Evolutionary conservation across 805 yeast genomes (phyloP).

Genomic region (Blastobotrys americana): DNA sequence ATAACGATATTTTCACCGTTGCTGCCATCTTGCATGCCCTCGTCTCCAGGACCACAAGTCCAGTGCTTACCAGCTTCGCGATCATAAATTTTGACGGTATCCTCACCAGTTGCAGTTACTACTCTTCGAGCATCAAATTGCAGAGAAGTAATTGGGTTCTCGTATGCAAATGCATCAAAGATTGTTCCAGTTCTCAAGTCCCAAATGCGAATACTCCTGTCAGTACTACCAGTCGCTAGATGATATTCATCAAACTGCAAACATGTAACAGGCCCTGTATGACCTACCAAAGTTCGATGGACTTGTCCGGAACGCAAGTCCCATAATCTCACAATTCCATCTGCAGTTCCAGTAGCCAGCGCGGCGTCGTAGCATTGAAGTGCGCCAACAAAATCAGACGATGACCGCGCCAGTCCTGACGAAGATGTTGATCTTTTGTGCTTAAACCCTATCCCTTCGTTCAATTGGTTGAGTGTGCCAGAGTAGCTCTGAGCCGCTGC

Average conservation of each 20-base stretch:
- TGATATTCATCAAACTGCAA: slow-evolving; percentile 62
- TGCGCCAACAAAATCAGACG: slow-evolving; percentile 45
- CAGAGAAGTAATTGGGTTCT: slow-evolving; percentile 46
- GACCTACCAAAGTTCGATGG: slow-evolving; percentile 55
- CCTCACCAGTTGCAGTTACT: slow-evolving; percentile 45
- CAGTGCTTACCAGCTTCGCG: slow-evolving; percentile 47
- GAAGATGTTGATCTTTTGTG: slow-evolving; percentile 8
- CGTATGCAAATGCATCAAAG: slow-evolving; percentile 54
- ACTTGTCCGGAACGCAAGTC: slow-evolving; percentile 66
- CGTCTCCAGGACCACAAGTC: slow-evolving; percentile 42
- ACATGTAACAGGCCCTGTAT: slow-evolving; percentile 60
- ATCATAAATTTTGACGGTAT: slow-evolving; percentile 50
- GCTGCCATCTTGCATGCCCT: too few relatives aligned
- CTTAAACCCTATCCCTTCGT: slow-evolving; percentile 8
- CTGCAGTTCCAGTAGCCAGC: slow-evolving; percentile 69
- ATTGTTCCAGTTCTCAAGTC: slow-evolving; percentile 63
- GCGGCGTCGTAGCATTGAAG: slow-evolving; percentile 70
- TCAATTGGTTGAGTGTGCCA: slow-evolving; percentile 1
- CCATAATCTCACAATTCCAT: slow-evolving; percentile 70
- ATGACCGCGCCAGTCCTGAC: not conserved
- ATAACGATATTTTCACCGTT: slow-evolving; percentile 22
- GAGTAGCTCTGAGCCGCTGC: slow-evolving; percentile 36
- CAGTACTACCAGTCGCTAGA: slow-evolving; percentile 56
- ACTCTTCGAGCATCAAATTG: slow-evolving; percentile 55
- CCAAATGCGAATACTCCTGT: slow-evolving; percentile 62